Conservation (phyloP, 2,329 filamentous ascomycete species). For the Aspergillus piperis region DNA sequence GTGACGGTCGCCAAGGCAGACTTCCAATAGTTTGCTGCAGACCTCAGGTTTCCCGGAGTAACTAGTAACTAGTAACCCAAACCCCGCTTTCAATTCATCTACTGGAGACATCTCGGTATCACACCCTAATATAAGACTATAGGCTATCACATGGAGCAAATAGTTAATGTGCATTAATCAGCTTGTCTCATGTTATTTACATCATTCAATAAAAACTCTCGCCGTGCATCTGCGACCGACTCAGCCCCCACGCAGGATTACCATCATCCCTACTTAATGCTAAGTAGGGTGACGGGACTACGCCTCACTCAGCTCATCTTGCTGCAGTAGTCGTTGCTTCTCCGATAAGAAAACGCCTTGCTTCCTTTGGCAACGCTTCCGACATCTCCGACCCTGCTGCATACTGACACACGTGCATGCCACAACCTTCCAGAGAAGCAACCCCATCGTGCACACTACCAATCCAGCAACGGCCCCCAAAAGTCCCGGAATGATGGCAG, state of each 20-base stretch:
- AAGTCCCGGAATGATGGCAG: background rate
- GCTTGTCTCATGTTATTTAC: too few species aligned
- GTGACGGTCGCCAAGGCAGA: too few species aligned
- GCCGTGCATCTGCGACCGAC: background rate
- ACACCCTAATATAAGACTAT: too few species aligned
- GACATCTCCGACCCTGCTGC: conserved; percentile 1
- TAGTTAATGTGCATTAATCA: too few species aligned
- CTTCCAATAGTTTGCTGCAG: too few species aligned
- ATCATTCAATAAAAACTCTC: too few species aligned
- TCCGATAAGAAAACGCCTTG: background rate
- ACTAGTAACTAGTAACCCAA: too few species aligned
- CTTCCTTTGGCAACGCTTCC: background rate
- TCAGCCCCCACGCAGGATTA: background rate
- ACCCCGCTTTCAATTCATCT: too few species aligned
- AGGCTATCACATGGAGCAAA: too few species aligned
- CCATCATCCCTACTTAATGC: too few species aligned
- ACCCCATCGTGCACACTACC: conserved; percentile 3
- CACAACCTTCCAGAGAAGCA: conserved; percentile 1
- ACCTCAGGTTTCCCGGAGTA: too few species aligned
- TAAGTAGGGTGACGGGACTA: background rate
- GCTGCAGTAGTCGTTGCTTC: background rate
- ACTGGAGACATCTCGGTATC: too few species aligned
- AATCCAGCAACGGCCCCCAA: background rate
- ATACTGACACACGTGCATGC: background rate
- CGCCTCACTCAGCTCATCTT: background rate